These are phyloP conservation scores for Cyberlindnera subsufficiens DNA, from an alignment of 805 yeast genomes.

Conservation along the genomic window DNA sequence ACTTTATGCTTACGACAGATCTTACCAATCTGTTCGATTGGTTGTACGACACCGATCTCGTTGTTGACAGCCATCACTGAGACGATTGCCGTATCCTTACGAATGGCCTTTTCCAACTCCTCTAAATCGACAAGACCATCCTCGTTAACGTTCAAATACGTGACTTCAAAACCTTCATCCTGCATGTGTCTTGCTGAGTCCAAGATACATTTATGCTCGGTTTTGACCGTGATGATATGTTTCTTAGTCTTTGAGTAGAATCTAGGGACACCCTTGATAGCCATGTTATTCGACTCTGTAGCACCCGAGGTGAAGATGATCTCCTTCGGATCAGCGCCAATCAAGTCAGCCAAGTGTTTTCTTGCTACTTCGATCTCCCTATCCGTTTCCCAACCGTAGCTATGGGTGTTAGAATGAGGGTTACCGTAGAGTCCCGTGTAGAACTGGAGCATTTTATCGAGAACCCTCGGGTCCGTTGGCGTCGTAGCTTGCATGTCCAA, in stretches of 20 bases:
- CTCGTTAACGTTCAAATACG: conserved; percentile 77
- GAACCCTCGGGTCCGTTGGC: conserved; percentile 94
- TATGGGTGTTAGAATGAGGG: conserved; percentile 95
- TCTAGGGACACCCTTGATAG: conserved; percentile 90
- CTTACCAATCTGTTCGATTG: conserved; percentile 86
- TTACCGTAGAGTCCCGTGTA: conserved; percentile 94
- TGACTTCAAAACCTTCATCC: conserved; percentile 95
- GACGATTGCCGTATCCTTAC: conserved; percentile 87
- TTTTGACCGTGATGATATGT: conserved; percentile 92
- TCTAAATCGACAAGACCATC: conserved; percentile 80
- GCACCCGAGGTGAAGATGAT: conserved; percentile 97
- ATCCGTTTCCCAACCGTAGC: conserved; percentile 99
- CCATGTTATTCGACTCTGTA: conserved; percentile 94
- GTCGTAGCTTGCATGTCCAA: conserved; percentile 98
- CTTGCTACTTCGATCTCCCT: conserved; percentile 86
- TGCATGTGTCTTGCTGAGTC: conserved; percentile 93
- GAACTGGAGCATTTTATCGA: conserved; percentile 80
- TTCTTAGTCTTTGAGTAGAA: conserved; percentile 85
- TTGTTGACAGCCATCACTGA: conserved; percentile 97
- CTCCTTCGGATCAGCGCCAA: conserved; percentile 93
- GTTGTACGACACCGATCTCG: conserved; percentile 97
- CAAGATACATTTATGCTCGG: conserved; percentile 98
- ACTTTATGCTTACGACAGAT: conserved; percentile 84
- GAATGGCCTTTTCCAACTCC: conserved; percentile 72
- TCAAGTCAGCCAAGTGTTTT: conserved; percentile 71